Evolutionary conservation across 257 asterid genomes (phyloP), one percentile per base, ranked within the genome.

Genomic region (Handroanthus guayacan): DNA sequence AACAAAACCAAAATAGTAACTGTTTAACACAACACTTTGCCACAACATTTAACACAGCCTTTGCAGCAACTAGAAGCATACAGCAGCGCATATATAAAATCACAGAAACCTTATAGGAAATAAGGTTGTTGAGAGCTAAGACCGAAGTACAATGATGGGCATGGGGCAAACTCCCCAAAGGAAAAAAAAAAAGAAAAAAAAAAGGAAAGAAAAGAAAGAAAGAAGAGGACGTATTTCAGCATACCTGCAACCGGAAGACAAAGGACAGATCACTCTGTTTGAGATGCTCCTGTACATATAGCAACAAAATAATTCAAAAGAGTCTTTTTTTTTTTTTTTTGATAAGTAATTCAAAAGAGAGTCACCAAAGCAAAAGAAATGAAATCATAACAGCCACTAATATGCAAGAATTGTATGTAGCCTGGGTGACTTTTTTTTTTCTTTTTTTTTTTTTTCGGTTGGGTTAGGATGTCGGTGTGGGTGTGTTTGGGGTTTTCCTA

Each of bases 171-270:
- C 47, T 38, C 57, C 67, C n/a, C n/a, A n/a, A n/a, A n/a, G n/a
- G n/a, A n/a, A n/a, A n/a, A n/a, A n/a, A n/a, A n/a, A n/a, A n/a
- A n/a, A n/a, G n/a, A n/a, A n/a, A n/a, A n/a, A n/a, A n/a, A n/a
- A n/a, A n/a, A n/a, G n/a, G n/a, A n/a, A n/a, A n/a, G n/a, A n/a
- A 58, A 58, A 67, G 62, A 69, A 66, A 50, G 6, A 54, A 82
- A 67, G 3, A 43, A 75, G 38, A 51, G 50, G 70, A 75, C 1
- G n/a, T 6, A 34, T 68, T 68, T 65, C 70, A 63, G 57, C 76
- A 78, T 86, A 95, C 99, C 99, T 95, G 98, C 83, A 95, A 88
- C 79, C 99, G 89, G 86, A 95, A 95, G 79, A 95, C 97, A 73
- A 95, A 95, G 77, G 99, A 95, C 81, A 88, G 89, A 82, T 93